Evolutionary conservation across 2,329 filamentous ascomycete species (phyloP).

Genomic region (Phaeoacremonium minimum): DNA sequence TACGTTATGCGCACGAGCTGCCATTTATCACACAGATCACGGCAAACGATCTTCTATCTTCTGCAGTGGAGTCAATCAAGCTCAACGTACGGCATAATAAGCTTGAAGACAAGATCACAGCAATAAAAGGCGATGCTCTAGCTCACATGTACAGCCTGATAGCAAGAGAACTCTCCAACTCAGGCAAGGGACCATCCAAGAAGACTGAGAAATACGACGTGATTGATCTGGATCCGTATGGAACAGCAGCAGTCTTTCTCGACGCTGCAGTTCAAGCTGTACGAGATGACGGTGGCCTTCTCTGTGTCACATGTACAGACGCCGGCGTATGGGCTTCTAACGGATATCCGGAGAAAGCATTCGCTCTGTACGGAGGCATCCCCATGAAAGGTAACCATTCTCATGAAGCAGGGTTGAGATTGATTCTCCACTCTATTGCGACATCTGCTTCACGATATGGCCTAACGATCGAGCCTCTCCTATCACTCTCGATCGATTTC

Average conservation of each 20-base stretch:
- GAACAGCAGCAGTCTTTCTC: slow-evolving; percentile 86
- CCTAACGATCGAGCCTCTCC: slow-evolving; percentile 79
- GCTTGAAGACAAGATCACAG: slow-evolving; percentile 64
- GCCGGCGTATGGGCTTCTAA: slow-evolving; percentile 92
- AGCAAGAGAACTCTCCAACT: slow-evolving; percentile 45
- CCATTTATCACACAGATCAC: slow-evolving; percentile 78
- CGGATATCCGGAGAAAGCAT: slow-evolving; percentile 92
- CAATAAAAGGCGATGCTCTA: slow-evolving; percentile 78
- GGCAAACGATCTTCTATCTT: slow-evolving; percentile 81
- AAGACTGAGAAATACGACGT: slow-evolving; percentile 69
- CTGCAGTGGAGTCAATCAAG: slow-evolving; percentile 75
- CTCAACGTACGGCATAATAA: slow-evolving; percentile 82
- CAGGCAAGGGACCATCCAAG: slow-evolving; percentile 29
- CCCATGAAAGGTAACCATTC: slow-evolving; percentile 80
- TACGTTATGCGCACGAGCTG: slow-evolving; percentile 89
- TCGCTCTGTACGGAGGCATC: slow-evolving; percentile 85
- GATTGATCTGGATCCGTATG: slow-evolving; percentile 94
- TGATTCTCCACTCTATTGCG: slow-evolving; percentile 81
- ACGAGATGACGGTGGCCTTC: slow-evolving; percentile 76
- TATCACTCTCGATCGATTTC: slow-evolving; percentile 94
- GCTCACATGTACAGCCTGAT: slow-evolving; percentile 83
- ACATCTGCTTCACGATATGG: slow-evolving; percentile 80
- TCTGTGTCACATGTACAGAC: slow-evolving; percentile 96
- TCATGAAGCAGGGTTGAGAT: slow-evolving; percentile 83
- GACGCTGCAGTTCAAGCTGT: slow-evolving; percentile 86